Base-by-base conservation (phyloP, 163 green algal species). In the Chlorella variabilis region DNA sequence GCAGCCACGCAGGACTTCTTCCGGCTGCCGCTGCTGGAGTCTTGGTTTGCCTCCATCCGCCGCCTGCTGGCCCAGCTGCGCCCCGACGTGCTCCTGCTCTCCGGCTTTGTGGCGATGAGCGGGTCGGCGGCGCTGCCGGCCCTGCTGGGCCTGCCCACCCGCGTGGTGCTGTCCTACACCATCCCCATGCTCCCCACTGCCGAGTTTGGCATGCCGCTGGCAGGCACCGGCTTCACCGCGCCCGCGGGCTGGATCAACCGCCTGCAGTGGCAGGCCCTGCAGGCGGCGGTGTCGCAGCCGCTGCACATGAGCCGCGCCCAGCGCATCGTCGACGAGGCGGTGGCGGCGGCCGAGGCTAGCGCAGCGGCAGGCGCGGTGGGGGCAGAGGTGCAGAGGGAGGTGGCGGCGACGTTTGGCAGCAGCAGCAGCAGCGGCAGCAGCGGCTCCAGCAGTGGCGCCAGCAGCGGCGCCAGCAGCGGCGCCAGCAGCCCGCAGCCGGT, bases 111-210 rank as follows among this genome's bases (percentile, higher is more conserved):
- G 27, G 58, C 58, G 3, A 71, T 85, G 39, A 76, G 42, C 20
- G 83, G 83, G n/a, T 77, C 83, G 7, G 83, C 42, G 0, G 42
- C 56, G 0, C 62, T 87, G 25, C 83, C 83, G 5, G 2, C 36
- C 11, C 42, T 87, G n/a, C 42, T 84, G n/a, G 76, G 54, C 25
- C 33, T 87, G 41, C 68, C 41, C n/a, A 86, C 81, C 11, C 61
- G 51, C 1, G 54, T 87, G 39, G 31, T 76, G 6, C 29, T 84
- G 65, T 25, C 62, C 17, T 74, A 87, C 56, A 67, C 66, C 23
- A 83, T 87, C 41, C 83, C 83, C 41, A 78, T 83, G 58, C 23
- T 36, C 41, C 25, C 61, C 67, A 87, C 75, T 3, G 36, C 18
- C 33, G 83, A 78, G 17, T 87, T 87, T 82, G 58, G 39, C 29